Evolutionary conservation across 2,329 filamentous ascomycete species (phyloP), one percentile per base, ranked within the genome.

Genomic region (Aspergillus ochraceus): DNA sequence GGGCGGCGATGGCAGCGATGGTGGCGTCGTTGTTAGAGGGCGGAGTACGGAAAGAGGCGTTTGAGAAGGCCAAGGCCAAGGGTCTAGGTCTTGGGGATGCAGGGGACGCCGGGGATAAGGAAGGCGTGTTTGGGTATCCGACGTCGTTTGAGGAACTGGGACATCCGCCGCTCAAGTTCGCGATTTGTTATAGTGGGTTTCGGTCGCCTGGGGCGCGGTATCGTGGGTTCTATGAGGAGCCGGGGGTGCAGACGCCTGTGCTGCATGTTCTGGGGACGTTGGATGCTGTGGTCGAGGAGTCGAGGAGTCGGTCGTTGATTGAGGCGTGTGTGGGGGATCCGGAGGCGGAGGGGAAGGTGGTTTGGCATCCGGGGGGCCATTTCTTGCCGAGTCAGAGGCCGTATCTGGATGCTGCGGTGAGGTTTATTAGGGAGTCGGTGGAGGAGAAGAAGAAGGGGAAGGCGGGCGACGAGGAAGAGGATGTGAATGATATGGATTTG

Each of bases 281-380:
- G 66, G 94, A 97, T 78, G 91, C 89, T 2, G 91, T 97, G 0
- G 93, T 98, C 0, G 90, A 92, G 32, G 93, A 97, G 79, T 76
- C 77, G 55, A 81, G 91, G 70, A 91, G 86, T 73, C 80, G 84
- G 68, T 84, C 80, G 22, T 76, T 97, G 59, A 82, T 90, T 2
- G 87, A 92, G 24, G 81, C 83, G 51, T 91, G 88, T 73, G 83
- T 74, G 63, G 81, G 81, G 50, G 81, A 70, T 80, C 86, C 64
- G 71, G 67, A 84, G 66, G 76, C 72, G 49, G 80, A 82, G 57
- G 79, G 76, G 49, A 83, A 78, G 66, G 81, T 86, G 55, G 81
- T 89, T 55, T 86, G 89, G 68, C 92, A 96, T 76, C 93, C 94
- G 1, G 94, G 94, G 8, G 93, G 93, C 0, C 94, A 98, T 74